phyloP scores from a whole-genome alignment of 208 protist genomes.

The Novymonas esmeraldas region DNA sequence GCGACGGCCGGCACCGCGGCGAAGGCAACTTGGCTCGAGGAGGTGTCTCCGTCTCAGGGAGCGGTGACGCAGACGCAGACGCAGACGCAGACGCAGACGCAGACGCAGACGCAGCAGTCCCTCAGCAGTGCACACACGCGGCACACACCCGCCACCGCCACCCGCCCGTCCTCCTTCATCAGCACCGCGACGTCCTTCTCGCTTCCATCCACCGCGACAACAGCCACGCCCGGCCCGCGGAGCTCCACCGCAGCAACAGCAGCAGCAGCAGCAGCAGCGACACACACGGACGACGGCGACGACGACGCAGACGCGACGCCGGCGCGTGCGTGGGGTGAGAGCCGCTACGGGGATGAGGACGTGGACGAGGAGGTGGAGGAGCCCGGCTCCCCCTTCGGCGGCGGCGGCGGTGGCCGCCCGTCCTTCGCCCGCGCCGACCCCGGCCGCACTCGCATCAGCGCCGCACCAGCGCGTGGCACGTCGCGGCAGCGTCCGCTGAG shows the following conservation, averaged over 20 bases:
- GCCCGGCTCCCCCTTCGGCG: constrained; percentile 8
- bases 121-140: too few species aligned
- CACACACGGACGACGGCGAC: too few species aligned
- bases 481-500: too few species aligned
- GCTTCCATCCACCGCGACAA: background rate
- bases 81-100: too few species aligned
- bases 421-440: constrained; percentile 12
- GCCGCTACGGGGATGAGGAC: background rate
- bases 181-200: background rate
- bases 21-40: constrained; percentile 16
- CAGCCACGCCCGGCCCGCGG: background rate
- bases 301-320: background rate
- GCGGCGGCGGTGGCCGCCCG: background rate
- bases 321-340: background rate
- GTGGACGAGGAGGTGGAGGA: constrained; percentile 12
- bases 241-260: too few species aligned
- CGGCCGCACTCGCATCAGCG: constrained; percentile 6
- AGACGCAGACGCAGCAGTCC: too few species aligned
- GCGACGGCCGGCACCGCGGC: background rate
- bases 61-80: background rate
- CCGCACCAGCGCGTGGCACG: background rate
- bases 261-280: too few species aligned
- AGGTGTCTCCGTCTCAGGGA: background rate
- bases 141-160: too few species aligned
- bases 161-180: background rate